Conservation (phyloP, 179 eudicot species). For the Amaranthus tricolor region DNA sequence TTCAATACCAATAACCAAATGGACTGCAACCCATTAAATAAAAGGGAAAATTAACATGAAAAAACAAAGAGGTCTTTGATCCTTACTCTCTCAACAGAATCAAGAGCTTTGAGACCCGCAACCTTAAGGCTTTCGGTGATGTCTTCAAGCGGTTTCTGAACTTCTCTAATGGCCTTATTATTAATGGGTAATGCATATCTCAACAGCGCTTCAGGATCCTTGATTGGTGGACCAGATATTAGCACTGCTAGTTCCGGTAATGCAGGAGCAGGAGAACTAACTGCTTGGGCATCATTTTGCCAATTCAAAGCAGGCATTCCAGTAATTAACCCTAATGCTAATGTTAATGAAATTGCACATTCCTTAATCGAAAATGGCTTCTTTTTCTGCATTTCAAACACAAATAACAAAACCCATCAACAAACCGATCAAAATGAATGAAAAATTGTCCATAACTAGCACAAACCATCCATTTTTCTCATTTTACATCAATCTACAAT, state of each 20-base stretch:
- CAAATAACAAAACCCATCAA: background rate
- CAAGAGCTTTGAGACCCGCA: constrained; percentile 81
- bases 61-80: background rate
- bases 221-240: constrained; percentile 95
- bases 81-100: constrained; percentile 88
- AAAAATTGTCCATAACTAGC: background rate
- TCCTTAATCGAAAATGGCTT: constrained; percentile 51
- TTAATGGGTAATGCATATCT: constrained; percentile 84
- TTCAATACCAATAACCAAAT: no score
- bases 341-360: constrained; percentile 74
- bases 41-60: background rate
- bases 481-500: background rate
- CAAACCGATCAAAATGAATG: constrained; percentile 4
- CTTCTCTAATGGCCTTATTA: constrained; percentile 92
- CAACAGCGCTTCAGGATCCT: constrained; percentile 87
- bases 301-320: constrained; percentile 55
- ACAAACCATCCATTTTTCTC: background rate
- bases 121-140: constrained; percentile 87
- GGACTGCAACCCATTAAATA: background rate
- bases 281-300: constrained; percentile 52
- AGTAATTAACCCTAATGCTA: constrained; percentile 68
- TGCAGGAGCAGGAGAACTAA: constrained; percentile 40
- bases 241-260: constrained; percentile 78
- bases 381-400: constrained; percentile 44
- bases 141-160: constrained; percentile 95